Evolutionary conservation across 2,329 filamentous ascomycete genomes (phyloP).

Genomic region (Knufia petricola): DNA sequence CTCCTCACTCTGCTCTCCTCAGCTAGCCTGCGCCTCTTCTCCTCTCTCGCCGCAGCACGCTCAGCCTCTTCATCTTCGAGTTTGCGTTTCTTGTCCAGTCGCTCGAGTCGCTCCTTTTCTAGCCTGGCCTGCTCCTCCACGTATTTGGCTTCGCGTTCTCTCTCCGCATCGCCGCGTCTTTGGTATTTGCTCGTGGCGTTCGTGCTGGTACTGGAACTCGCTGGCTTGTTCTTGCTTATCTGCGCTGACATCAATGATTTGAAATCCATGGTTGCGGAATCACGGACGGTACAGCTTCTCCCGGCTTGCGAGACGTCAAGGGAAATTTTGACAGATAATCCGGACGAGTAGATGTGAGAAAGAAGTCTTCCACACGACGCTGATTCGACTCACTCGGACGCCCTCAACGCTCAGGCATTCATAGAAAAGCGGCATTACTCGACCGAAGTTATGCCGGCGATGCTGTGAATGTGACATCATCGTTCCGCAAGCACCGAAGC

Average conservation of each 20-base stretch:
- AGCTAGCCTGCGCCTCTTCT: constrained; percentile 70
- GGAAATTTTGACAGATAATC: background rate
- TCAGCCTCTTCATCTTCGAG: constrained; percentile 74
- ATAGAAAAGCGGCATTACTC: too few relatives aligned
- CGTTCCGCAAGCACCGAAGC: too few relatives aligned
- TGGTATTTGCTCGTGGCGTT: constrained; percentile 54
- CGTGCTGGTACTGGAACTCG: constrained; percentile 25
- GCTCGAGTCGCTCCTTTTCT: constrained; percentile 61
- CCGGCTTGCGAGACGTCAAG: background rate
- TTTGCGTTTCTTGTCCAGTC: constrained; percentile 70
- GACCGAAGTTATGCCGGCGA: background rate
- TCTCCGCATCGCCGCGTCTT: constrained; percentile 77
- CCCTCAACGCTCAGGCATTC: background rate
- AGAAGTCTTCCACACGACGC: too few relatives aligned
- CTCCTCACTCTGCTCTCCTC: constrained; percentile 63
- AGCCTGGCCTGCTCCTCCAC: constrained; percentile 67
- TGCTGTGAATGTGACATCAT: constrained; percentile 5
- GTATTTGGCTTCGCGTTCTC: constrained; percentile 70
- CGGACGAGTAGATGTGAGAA: too few relatives aligned
- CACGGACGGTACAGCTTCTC: background rate
- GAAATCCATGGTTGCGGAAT: constrained; percentile 66
- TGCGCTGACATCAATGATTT: constrained; percentile 86
- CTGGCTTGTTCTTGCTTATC: constrained; percentile 68
- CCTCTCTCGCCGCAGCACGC: constrained; percentile 60
- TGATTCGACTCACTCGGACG: too few relatives aligned